These are phyloP conservation scores for Hyaloperonospora brassicae DNA, from an alignment of 352 stramenopile species.

Conservation along the genomic window DNA sequence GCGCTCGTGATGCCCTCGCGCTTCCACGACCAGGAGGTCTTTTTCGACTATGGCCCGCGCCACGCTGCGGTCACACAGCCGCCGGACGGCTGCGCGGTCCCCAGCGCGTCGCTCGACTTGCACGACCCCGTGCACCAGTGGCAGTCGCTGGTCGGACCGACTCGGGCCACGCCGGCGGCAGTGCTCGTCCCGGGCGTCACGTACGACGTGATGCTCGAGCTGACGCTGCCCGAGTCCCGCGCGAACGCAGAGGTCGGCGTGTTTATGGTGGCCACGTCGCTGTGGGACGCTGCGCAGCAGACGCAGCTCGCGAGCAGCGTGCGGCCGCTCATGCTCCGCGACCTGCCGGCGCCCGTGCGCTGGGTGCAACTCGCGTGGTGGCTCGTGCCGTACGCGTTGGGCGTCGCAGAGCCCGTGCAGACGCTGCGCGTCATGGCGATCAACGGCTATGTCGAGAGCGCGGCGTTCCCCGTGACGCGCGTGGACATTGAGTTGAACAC, in stretches of 20 bases:
- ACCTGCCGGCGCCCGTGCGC: constrained; percentile 50
- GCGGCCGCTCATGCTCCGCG: constrained; percentile 50
- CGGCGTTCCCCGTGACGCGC: constrained; percentile 39
- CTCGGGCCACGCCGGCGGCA: constrained; percentile 9
- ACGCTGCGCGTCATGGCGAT: constrained; percentile 43
- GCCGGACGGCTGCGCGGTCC: constrained; percentile 18
- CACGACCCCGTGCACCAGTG: constrained; percentile 51
- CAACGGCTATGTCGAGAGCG: constrained; percentile 62
- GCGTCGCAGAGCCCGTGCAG: constrained; percentile 50
- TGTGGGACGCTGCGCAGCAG: constrained; percentile 19
- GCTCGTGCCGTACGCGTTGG: constrained; percentile 48
- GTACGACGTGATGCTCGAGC: constrained; percentile 75
- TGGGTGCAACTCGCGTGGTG: constrained; percentile 39
- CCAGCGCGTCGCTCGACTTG: constrained; percentile 48
- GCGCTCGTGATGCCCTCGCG: constrained; percentile 69
- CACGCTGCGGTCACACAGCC: constrained; percentile 31
- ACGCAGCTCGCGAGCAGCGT: constrained; percentile 38
- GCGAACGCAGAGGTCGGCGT: constrained; percentile 62
- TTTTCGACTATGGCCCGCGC: constrained; percentile 60
- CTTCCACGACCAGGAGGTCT: constrained; percentile 67
- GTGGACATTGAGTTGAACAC: constrained; percentile 58
- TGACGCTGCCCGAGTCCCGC: constrained; percentile 53
- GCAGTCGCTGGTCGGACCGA: constrained; percentile 30
- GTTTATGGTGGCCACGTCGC: constrained; percentile 65
- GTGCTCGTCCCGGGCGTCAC: constrained; percentile 58